Evolutionary conservation across 2,329 filamentous ascomycete genomes (phyloP), one percentile per base, ranked within the genome.

Genomic region (Ceratocystis eucalypticola): DNA sequence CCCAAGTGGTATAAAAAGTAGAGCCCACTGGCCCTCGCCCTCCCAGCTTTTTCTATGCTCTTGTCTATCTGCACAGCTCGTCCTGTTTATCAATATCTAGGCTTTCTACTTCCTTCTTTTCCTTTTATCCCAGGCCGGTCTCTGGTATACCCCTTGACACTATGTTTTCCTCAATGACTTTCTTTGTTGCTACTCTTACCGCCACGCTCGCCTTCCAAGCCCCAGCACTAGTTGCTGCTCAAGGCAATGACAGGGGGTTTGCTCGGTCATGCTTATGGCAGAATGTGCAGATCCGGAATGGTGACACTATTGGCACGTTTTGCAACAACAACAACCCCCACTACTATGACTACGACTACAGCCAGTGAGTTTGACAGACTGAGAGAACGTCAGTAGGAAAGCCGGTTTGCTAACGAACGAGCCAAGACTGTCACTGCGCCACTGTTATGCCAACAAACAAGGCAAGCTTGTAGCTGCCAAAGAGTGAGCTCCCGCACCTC

Each of bases 311-410:
- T 25, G 64, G 64, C 5, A 61, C 64, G 22, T 65, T 65, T 59
- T 65, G 64, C 50, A 65, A 59, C 50, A 65, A 65, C 41, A 65
- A 65, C 50, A 65, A 65, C 30, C 64, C 50, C 8, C 22, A 57
- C 44, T 65, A 65, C 64, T 65, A 65, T 20, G 64, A 65, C 25
- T 65, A 65, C 20, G 22, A 65, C 28, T 65, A 65, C 22, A 65
- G 64, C 44, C 37, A 44, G 64, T 61, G 44, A 65, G 50, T 65
- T 1, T 45, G 6, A 15, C 20, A 2, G 20, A 20, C 22, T 41
- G 22, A 4, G 17, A 20, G 7, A 17, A 63, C 6, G 17, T 2
- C 6, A 62, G 7, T 20, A 6, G 28, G 15, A 10, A n/a, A 5
- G 8, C 17, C 1, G 28, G n/a, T 1, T 3, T 28, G n/a, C 50